Conservation (phyloP, 352 stramenopile genomes). For the Pilasporangium apinafurcum region DNA sequence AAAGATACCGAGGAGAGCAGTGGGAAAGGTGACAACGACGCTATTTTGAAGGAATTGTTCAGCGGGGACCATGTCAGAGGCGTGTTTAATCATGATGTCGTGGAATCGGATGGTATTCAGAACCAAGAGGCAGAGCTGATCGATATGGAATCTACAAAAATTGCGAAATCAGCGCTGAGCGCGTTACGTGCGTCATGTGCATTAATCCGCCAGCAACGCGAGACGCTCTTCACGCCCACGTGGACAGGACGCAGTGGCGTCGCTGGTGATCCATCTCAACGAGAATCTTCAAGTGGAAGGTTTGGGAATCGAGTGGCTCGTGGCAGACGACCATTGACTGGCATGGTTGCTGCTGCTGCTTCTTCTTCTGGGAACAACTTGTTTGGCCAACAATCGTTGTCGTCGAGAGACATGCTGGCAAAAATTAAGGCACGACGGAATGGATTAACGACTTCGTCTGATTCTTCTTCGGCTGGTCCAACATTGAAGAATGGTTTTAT, state of each 20-base stretch:
- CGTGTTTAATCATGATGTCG: conserved; percentile 94
- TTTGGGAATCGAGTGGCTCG: conserved; percentile 39
- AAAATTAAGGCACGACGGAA: conserved; percentile 47
- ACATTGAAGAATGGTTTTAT: conserved; percentile 22
- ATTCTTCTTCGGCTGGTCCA: not conserved
- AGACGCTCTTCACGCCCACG: conserved; percentile 60
- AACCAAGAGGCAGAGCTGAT: conserved; percentile 89
- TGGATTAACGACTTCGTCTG: conserved; percentile 13
- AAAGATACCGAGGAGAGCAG: not conserved
- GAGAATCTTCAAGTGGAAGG: conserved; percentile 9
- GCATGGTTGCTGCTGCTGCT: too few relatives aligned
- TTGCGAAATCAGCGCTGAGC: conserved; percentile 81
- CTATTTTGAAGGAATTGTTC: conserved; percentile 88
- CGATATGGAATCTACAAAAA: conserved; percentile 89
- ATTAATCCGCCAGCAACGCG: conserved; percentile 57
- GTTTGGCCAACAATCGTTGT: conserved; percentile 26
- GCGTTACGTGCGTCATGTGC: conserved; percentile 77
- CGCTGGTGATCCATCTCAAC: conserved; percentile 58
- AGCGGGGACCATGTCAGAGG: conserved; percentile 87
- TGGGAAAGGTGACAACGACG: conserved; percentile 62
- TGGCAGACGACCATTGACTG: conserved; percentile 8
- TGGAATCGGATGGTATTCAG: conserved; percentile 84
- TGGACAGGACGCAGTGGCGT: conserved; percentile 71
- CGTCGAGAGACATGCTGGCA: conserved; percentile 64
- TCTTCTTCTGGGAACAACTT: too few relatives aligned